Evolutionary conservation across 148 eudicot genomes (phyloP).

Genomic region (Gaultheria prostrata): DNA sequence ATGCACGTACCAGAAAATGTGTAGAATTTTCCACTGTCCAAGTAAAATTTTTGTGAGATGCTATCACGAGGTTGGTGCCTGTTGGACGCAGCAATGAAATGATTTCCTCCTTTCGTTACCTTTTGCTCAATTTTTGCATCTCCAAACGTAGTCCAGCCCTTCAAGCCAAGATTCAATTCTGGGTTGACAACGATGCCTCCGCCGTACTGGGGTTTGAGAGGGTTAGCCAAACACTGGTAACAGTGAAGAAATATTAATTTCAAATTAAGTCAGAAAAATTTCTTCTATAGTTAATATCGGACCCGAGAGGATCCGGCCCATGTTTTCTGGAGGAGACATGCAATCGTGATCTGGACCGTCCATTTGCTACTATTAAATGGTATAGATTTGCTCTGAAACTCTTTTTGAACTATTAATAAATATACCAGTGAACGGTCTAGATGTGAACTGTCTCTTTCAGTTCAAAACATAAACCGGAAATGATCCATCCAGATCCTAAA

Average conservation of each 20-base stretch:
- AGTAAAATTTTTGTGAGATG: constrained; percentile 31
- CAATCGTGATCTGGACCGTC: no score
- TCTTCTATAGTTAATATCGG: no score
- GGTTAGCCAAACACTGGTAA: constrained; percentile 52
- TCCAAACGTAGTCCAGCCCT: constrained; percentile 55
- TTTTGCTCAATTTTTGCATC: constrained; percentile 26
- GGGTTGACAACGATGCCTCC: constrained; percentile 59
- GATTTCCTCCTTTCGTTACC: constrained; percentile 35
- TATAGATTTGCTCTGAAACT: no score
- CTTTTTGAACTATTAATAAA: neutral
- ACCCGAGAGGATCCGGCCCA: no score
- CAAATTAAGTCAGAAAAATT: neutral
- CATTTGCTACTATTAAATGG: no score
- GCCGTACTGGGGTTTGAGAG: constrained; percentile 49
- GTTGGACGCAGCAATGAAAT: constrained; percentile 37
- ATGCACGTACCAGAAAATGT: constrained; percentile 50
- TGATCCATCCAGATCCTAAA: neutral
- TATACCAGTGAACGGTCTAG: no score
- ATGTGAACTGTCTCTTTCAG: no score
- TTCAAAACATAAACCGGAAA: no score
- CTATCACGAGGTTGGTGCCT: constrained; percentile 28
- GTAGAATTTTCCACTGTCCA: constrained; percentile 39
- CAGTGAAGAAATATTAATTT: neutral
- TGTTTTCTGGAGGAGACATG: no score
- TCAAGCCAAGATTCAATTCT: constrained; percentile 38